Base-by-base conservation (phyloP, 2,329 filamentous ascomycete species). In the Purpureocillium lavendulum region DNA sequence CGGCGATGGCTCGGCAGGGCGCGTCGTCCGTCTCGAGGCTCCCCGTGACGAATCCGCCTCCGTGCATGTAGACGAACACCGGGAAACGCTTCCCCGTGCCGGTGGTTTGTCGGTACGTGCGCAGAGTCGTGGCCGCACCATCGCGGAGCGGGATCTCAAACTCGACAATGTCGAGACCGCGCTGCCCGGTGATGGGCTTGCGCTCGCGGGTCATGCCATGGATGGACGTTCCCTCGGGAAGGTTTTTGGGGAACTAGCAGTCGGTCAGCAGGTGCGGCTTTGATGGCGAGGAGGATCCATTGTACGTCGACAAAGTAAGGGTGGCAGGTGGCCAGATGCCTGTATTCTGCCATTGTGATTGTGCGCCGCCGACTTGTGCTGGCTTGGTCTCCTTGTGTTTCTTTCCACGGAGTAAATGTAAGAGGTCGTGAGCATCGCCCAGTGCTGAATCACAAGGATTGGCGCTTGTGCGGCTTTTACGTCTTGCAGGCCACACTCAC, bases 11-110 rank as follows among this genome's bases (percentile, higher is more conserved):
- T 5, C 51, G 45, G 21, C 50, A 56, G 1, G 49, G 50, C 7
- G 40, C 31, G n/a, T 55, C 53, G 31, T 56, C 52, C 4, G 52
- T 56, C 29, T 56, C 54, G 1, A 56, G 38, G 7, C 53, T 48
- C 5, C 48, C 49, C 2, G 45, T 51, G 4, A 56, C 48, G 32
- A 49, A 55, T 13, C 49, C 50, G 4, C 51, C 54, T 2, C 51
- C 50, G 16, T 55, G 50, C 44, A 55, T 52, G 41, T 54, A 55
- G 1, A 55, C 33, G 1, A 55, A 40, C 7, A 54, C 38, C 3
- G 52, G 50, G 21, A 26, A 53, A 41, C 3, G 35, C 15, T 26
- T 26, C 21, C 6, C 21, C 6, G 6, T 10, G 17, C n/a, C 37
- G 7, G 40, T 15, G 2, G 43, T 41, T 32, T 26, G 43, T 16